These are phyloP conservation scores for Salpingoeca rosetta DNA, from an alignment of 78 protist species.

Conservation along the genomic window DNA sequence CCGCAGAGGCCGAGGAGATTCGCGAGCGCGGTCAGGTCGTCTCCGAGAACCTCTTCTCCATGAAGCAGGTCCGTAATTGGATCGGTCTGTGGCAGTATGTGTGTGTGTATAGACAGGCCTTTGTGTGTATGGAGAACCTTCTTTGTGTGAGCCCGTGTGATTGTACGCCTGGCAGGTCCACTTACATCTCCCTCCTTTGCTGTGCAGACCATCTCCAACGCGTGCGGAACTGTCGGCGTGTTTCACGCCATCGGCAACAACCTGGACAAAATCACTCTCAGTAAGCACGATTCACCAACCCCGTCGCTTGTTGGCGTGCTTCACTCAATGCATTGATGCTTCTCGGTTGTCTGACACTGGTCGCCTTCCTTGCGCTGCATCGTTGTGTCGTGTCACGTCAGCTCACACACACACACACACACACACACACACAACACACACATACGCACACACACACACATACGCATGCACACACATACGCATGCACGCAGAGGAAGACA, in stretches of 20 bases:
- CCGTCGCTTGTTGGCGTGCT: background rate
- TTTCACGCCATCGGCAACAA: conserved; percentile 72
- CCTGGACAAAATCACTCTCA: conserved; percentile 26
- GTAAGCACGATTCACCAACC: background rate
- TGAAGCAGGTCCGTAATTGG: too few species aligned
- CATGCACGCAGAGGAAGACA: conserved; percentile 4
- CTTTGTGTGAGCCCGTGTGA: too few species aligned
- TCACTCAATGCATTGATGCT: too few species aligned
- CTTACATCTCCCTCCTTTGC: conserved; percentile 45
- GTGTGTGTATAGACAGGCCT: too few species aligned
- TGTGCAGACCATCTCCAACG: conserved; percentile 79
- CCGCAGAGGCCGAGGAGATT: conserved; percentile 17
- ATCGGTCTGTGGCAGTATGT: too few species aligned
- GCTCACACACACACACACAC: background rate
- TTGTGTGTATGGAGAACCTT: too few species aligned
- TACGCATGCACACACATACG: background rate
- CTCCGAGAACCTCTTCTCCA: background rate
- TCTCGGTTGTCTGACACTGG: background rate
- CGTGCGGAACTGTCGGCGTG: conserved; percentile 88
- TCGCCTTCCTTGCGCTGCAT: background rate
- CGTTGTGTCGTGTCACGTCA: background rate
- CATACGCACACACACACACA: background rate
- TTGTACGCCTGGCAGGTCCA: too few species aligned
- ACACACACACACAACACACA: too few species aligned
- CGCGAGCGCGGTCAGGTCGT: conserved; percentile 23